Evolutionary conservation across 2,329 filamentous ascomycete species (phyloP).

Genomic region (Alternaria solani): DNA sequence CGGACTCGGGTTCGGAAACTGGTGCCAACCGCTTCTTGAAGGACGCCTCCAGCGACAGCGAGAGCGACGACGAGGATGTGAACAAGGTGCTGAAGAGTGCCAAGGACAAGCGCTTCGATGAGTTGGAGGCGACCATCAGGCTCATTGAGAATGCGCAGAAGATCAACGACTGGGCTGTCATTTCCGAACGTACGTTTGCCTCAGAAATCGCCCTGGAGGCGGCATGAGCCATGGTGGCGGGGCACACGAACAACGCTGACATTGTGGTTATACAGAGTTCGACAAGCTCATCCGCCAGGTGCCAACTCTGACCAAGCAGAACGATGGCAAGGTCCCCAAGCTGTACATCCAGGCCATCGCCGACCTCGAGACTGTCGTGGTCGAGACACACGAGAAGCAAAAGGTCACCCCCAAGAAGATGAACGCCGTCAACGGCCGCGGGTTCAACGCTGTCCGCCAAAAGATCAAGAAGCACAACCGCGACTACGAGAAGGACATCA

Average conservation of each 20-base stretch:
- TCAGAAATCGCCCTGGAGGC: neutral
- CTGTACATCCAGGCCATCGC: conserved; percentile 91
- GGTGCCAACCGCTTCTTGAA: conserved; percentile 87
- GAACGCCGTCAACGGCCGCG: conserved; percentile 94
- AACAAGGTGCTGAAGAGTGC: conserved; percentile 92
- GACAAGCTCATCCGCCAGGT: conserved; percentile 93
- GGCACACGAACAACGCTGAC: conserved; percentile 30
- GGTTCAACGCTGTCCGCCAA: conserved; percentile 96
- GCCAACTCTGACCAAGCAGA: conserved; percentile 59
- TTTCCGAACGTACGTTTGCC: conserved; percentile 76
- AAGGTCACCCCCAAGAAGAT: conserved; percentile 98
- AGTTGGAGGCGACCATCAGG: conserved; percentile 88
- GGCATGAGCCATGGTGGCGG: conserved; percentile 5
- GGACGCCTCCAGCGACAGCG: conserved; percentile 78
- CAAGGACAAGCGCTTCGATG: conserved; percentile 96
- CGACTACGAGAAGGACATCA: conserved; percentile 87
- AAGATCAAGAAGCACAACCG: conserved; percentile 99
- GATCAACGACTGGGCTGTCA: conserved; percentile 96
- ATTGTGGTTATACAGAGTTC: conserved; percentile 69
- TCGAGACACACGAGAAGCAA: conserved; percentile 92
- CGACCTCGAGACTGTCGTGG: conserved; percentile 93
- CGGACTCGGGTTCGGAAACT: conserved; percentile 64
- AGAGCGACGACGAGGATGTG: conserved; percentile 84
- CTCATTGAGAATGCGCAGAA: conserved; percentile 96
- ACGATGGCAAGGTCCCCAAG: conserved; percentile 83